Evolutionary conservation across 768 basidiomycete genomes (phyloP), one percentile per base, ranked within the genome.

Genomic region (Collybiopsis confluens): DNA sequence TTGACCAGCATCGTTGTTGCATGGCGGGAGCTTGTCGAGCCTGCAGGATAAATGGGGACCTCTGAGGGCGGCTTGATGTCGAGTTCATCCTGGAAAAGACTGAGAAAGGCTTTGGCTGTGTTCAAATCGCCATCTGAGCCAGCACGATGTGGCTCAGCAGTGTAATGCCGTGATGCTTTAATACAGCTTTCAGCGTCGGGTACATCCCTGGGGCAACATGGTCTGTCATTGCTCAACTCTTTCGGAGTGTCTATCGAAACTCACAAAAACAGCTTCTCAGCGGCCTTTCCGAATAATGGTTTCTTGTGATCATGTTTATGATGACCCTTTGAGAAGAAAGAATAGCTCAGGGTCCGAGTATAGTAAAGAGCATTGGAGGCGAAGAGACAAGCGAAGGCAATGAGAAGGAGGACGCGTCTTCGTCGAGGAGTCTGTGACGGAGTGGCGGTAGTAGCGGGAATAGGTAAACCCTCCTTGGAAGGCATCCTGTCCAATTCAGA

Each of bases 101-200:
- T 56, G 21, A 86, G 73, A 62, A 84, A 80, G 46, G 76, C 67
- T 59, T 78, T 72, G 2, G 85, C 85, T 5, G 85, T 82, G 51
- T 72, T 66, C 51, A 81, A 65, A 64, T 88, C 86, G 3, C 71
- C 68, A 1, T 71, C 65, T 11, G 79, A 77, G 36, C 85, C 86
- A 1, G 86, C 86, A 49, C 82, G 63, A 62, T 88, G 86, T 3
- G 85, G 83, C 56, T 73, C 72, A 11, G 73, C 69, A 8, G 83
- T 71, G 55, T 73, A 85, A 43, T 65, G 67, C 53, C 78, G 77
- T 23, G 83, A 85, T 0, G 81, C 72, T 27, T 67, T 66, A 26
- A 76, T 64, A 9, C 81, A 81, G 55, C 73, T 80, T 30, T 69
- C 71, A 37, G 73, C 68, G 54, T 79, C 71, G 1, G 82, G 82